phyloP scores from a whole-genome alignment of 495 filamentous ascomycete species.

The Amorphotheca resinae region DNA sequence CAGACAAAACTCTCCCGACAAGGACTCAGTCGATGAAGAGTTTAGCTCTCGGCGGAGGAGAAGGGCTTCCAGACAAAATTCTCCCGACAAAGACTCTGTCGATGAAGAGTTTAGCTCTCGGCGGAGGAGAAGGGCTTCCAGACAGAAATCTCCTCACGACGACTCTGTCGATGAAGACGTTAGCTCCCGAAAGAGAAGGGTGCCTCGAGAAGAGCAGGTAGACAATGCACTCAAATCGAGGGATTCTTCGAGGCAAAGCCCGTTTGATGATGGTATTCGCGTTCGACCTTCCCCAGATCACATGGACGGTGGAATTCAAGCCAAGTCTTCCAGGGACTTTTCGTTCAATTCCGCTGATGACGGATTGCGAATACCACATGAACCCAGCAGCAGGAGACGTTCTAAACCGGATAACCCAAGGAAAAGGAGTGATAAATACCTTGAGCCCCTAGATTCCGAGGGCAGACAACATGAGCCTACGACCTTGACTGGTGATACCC shows the following conservation, averaged over 20 bases:
- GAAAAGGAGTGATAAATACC: conserved; percentile 9
- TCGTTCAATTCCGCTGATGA: conserved; percentile 12
- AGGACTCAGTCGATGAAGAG: not conserved
- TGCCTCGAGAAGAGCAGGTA: conserved; percentile 14
- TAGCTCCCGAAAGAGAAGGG: not conserved
- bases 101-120: too few relatives aligned
- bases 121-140: conserved; percentile 1
- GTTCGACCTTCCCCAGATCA: conserved; percentile 5
- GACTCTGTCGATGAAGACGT: not conserved
- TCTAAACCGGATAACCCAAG: conserved; percentile 5
- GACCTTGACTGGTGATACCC: not conserved
- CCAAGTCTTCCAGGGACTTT: conserved; percentile 13
- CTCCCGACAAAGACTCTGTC: too few relatives aligned
- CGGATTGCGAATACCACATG: conserved; percentile 16
- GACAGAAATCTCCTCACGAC: not conserved
- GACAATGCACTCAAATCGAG: not conserved
- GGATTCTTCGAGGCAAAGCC: conserved; percentile 16
- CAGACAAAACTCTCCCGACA: not conserved
- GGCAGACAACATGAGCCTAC: not conserved
- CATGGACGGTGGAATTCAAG: conserved; percentile 16
- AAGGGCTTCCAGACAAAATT: conserved; percentile 10
- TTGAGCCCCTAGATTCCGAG: conserved; percentile 3
- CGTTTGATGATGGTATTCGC: conserved; percentile 14
- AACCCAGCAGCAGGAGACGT: conserved; percentile 9
- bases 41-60: not conserved